phyloP scores from a whole-genome alignment of 2,329 filamentous ascomycete species.

The Calonectria pseudoreteaudii region DNA sequence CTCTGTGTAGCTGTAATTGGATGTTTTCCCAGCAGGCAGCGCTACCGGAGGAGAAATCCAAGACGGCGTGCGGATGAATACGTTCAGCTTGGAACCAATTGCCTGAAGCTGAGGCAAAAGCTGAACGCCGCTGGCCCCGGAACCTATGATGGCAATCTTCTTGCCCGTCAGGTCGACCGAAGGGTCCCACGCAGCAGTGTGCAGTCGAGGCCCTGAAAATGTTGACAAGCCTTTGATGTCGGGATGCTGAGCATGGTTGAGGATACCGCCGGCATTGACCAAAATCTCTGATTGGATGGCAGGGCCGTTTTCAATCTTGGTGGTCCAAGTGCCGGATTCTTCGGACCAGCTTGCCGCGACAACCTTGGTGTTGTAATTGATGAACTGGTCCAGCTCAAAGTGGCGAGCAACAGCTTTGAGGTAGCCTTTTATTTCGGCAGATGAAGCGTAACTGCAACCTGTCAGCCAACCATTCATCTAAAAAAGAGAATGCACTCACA shows the following conservation, averaged over 20 bases:
- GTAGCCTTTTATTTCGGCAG: constrained; percentile 52
- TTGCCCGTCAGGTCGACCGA: constrained; percentile 50
- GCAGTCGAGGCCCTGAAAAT: constrained; percentile 59
- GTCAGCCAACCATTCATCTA: not conserved
- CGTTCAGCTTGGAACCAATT: constrained; percentile 52
- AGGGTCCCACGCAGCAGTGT: constrained; percentile 59
- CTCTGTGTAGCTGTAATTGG: constrained; percentile 27
- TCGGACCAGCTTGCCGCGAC: constrained; percentile 51
- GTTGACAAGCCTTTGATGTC: constrained; percentile 58
- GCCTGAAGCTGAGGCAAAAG: constrained; percentile 57
- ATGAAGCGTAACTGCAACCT: constrained; percentile 47
- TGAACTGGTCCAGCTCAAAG: constrained; percentile 48
- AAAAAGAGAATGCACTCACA: constrained; percentile 21
- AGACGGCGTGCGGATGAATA: constrained; percentile 59
- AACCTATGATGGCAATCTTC: constrained; percentile 53
- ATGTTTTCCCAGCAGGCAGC: constrained; percentile 6
- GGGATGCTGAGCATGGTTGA: constrained; percentile 58
- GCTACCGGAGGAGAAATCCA: constrained; percentile 55
- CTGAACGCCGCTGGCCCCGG: constrained; percentile 51
- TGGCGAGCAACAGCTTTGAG: constrained; percentile 53
- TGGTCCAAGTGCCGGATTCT: constrained; percentile 48
- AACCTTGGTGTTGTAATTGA: constrained; percentile 31
- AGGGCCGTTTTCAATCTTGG: constrained; percentile 34
- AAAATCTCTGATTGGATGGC: constrained; percentile 29
- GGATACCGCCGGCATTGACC: constrained; percentile 35